Evolutionary conservation across 805 yeast genomes (phyloP), one percentile per base, ranked within the genome.

Genomic region (Yamadazyma insecticola): DNA sequence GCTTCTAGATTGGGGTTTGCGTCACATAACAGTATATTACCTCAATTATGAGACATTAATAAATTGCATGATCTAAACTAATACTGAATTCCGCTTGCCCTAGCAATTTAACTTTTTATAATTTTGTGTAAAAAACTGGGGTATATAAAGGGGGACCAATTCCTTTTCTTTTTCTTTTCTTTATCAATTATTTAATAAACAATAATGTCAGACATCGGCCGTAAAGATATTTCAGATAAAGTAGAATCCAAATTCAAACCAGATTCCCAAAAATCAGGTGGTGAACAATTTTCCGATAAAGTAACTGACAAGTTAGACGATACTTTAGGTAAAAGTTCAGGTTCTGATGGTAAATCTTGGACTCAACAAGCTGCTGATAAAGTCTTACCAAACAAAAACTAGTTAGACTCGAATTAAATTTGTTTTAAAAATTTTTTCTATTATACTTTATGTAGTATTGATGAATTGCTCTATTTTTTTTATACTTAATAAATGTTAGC

Each of bases 311-410:
- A 34, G 23, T 36, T 51, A 23, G 71, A 65, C 53, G 52, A 53
- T 41, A 45, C 50, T 36, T 59, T 52, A 47, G 69, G 69, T 36
- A 55, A 55, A 45, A 44, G 45, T 48, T 50, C 60, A 36, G 40
- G 59, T 29, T 46, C 47, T 24, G 53, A 59, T 27, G 57, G 58
- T 47, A 65, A 63, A 54, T 54, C 67, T 23, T 45, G 56, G 49
- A 46, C 60, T 39, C 70, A 64, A 50, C 57, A 59, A 44, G 70
- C 67, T 35, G 59, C 67, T 37, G 70, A 64, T 46, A 63, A 66
- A 28, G 55, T 64, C 36, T 63, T 64, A 41, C 70, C 70, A 43
- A 53, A 55, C 33, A 54, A 57, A 47, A 47, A 57, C 42, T 50
- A 45, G 37, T 20, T 30, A 13, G 6, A 5, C 5, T 22, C 24